Percentiles rank a stretch among this genome's conserved stretches.
phyloP scores from a whole-genome alignment of 306 rosid genomes.

The Urtica urens region DNA sequence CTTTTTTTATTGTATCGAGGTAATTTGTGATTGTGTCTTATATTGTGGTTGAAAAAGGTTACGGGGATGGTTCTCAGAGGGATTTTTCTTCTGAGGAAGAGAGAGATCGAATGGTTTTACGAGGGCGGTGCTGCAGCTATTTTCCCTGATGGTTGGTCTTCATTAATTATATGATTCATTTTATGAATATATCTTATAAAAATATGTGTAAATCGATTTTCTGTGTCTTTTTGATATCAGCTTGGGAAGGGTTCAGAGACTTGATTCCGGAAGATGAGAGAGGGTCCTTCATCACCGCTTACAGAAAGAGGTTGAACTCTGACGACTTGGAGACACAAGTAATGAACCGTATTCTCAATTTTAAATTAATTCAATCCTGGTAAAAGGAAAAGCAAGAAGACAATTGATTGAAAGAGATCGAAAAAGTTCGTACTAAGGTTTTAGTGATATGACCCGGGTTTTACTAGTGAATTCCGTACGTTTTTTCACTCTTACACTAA shows the following conservation, averaged over 20 bases:
- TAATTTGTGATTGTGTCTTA: conserved; percentile 11
- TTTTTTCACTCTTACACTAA: no score
- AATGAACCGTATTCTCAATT: no score
- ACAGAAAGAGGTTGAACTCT: conserved; percentile 75
- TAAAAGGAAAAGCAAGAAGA: no score
- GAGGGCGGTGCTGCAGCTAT: conserved; percentile 95
- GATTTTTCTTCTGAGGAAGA: conserved; percentile 78
- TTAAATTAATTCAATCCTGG: no score
- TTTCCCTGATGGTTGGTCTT: conserved; percentile 69
- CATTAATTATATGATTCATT: conserved; percentile 6
- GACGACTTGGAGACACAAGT: conserved; percentile 67
- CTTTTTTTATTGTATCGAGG: background rate
- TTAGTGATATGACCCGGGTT: no score
- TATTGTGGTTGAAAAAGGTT: conserved; percentile 51
- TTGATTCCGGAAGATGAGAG: conserved; percentile 78
- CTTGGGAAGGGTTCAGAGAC: conserved; percentile 91
- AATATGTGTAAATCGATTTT: conserved; percentile 14
- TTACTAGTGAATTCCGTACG: no score
- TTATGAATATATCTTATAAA: background rate
- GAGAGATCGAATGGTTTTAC: conserved; percentile 98
- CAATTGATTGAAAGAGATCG: background rate
- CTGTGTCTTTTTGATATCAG: conserved; percentile 25
- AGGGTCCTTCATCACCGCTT: conserved; percentile 62
- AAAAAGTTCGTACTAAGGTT: no score
- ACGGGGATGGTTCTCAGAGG: conserved; percentile 84